A percentile compares a stretch with the other conserved stretches of the same genome.
Conservation (phyloP, 2,329 filamentous ascomycete genomes). For the Colletotrichum tanaceti region DNA sequence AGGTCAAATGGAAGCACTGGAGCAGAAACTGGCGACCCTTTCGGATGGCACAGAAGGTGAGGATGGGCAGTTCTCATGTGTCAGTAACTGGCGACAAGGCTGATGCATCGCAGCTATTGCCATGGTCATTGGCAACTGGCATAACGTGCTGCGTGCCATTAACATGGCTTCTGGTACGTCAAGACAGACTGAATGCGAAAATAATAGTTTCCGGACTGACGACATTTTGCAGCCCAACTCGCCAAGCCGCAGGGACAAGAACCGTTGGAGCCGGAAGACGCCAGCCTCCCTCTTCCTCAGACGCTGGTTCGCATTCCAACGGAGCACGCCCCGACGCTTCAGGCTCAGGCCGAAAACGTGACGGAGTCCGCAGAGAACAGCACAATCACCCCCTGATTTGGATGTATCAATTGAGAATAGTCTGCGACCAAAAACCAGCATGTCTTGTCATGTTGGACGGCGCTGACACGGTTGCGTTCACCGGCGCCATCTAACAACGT, state of each 20-base stretch:
- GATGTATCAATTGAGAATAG: not conserved
- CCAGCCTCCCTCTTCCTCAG: slow-evolving; percentile 71
- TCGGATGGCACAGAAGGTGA: slow-evolving; percentile 85
- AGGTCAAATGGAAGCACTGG: slow-evolving; percentile 83
- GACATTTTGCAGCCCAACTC: slow-evolving; percentile 69
- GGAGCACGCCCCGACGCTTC: slow-evolving; percentile 75
- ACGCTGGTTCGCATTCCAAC: slow-evolving; percentile 88
- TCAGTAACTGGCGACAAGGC: not conserved
- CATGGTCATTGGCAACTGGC: slow-evolving; percentile 87
- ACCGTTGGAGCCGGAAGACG: slow-evolving; percentile 48
- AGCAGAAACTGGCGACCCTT: slow-evolving; percentile 80
- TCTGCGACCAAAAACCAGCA: slow-evolving; percentile 16
- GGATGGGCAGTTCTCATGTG: not conserved
- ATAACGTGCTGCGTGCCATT: slow-evolving; percentile 85
- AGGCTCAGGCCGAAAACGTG: slow-evolving; percentile 68
- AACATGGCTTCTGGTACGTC: slow-evolving; percentile 84
- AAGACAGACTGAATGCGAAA: not conserved
- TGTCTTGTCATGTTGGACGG: not conserved
- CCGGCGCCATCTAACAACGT: not conserved
- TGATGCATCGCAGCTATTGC: slow-evolving; percentile 72
- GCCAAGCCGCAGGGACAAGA: slow-evolving; percentile 65
- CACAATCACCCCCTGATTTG: slow-evolving; percentile 13
- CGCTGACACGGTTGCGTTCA: not conserved
- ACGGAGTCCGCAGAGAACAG: slow-evolving; percentile 57
- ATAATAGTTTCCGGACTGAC: slow-evolving; percentile 11